Evolutionary conservation across 2,329 filamentous ascomycete species (phyloP).

Genomic region (Neospermospora avenae): DNA sequence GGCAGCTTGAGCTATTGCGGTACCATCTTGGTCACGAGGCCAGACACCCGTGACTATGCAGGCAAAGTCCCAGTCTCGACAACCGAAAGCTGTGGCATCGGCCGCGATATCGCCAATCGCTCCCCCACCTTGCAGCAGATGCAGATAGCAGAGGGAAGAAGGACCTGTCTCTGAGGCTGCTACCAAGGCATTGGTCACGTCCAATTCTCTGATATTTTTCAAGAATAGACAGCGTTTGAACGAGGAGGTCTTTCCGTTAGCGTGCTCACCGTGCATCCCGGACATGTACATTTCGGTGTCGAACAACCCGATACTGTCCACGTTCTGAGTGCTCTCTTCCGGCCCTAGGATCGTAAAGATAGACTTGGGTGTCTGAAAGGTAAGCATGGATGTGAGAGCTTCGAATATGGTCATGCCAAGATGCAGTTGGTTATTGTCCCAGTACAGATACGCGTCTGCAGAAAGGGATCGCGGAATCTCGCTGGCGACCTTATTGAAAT

Average conservation of each 20-base stretch:
- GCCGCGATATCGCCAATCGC: slow-evolving; percentile 42
- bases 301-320: slow-evolving; percentile 52
- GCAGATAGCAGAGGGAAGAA: slow-evolving; percentile 52
- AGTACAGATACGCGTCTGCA: slow-evolving; percentile 55
- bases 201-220: slow-evolving; percentile 40
- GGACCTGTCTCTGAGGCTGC: slow-evolving; percentile 41
- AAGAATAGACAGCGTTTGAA: slow-evolving; percentile 65
- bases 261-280: slow-evolving; percentile 56
- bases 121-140: slow-evolving; percentile 55
- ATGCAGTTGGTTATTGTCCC: slow-evolving; percentile 42
- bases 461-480: slow-evolving; percentile 44
- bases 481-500: slow-evolving; percentile 40
- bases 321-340: slow-evolving; percentile 34
- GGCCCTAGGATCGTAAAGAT: slow-evolving; percentile 35
- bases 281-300: slow-evolving; percentile 60
- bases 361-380: slow-evolving; percentile 9
- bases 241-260: slow-evolving; percentile 54
- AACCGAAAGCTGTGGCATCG: slow-evolving; percentile 56
- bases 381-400: slow-evolving; percentile 31
- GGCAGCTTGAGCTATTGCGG: slow-evolving; percentile 37
- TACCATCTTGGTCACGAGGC: slow-evolving; percentile 50
- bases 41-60: slow-evolving; percentile 63
- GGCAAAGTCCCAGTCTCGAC: slow-evolving; percentile 61
- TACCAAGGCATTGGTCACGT: slow-evolving; percentile 40
- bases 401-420: slow-evolving; percentile 52